phyloP scores from a whole-genome alignment of 2,329 filamentous ascomycete genomes.

The Colletotrichum tropicicola region DNA sequence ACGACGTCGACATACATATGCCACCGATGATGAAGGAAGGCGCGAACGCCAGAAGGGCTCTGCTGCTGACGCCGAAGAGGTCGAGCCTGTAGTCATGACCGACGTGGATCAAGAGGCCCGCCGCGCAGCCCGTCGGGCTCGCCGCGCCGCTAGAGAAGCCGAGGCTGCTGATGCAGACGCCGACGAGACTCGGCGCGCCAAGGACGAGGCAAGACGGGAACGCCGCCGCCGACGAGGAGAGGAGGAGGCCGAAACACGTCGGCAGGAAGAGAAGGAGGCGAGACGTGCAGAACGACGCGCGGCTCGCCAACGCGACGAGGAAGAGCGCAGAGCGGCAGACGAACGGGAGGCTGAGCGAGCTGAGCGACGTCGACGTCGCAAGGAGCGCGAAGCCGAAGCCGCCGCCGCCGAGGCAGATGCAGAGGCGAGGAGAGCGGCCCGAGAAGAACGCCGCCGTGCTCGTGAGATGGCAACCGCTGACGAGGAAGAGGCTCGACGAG shows the following conservation, averaged over 20 bases:
- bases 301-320: slow-evolving; percentile 57
- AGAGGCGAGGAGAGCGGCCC: slow-evolving; percentile 54
- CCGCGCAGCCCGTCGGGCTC: slow-evolving; percentile 68
- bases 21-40: slow-evolving; percentile 60
- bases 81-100: slow-evolving; percentile 51
- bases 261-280: slow-evolving; percentile 66
- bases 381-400: slow-evolving; percentile 55
- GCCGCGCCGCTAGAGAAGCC: slow-evolving; percentile 57
- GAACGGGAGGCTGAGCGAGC: slow-evolving; percentile 58
- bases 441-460: slow-evolving; percentile 58
- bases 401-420: slow-evolving; percentile 56
- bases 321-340: slow-evolving; percentile 58
- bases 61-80: slow-evolving; percentile 59
- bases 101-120: slow-evolving; percentile 70
- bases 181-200: slow-evolving; percentile 65
- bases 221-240: slow-evolving; percentile 64
- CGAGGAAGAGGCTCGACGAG: slow-evolving; percentile 63
- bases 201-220: slow-evolving; percentile 66
- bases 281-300: slow-evolving; percentile 64
- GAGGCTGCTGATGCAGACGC: slow-evolving; percentile 54
- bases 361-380: slow-evolving; percentile 59
- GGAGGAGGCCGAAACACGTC: slow-evolving; percentile 59
- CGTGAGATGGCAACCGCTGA: slow-evolving; percentile 51
- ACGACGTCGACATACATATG: slow-evolving; percentile 60
- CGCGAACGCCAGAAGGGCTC: slow-evolving; percentile 46